phyloP scores from a whole-genome alignment of 2,329 filamentous ascomycete species.

The Dendryphion nanum region DNA sequence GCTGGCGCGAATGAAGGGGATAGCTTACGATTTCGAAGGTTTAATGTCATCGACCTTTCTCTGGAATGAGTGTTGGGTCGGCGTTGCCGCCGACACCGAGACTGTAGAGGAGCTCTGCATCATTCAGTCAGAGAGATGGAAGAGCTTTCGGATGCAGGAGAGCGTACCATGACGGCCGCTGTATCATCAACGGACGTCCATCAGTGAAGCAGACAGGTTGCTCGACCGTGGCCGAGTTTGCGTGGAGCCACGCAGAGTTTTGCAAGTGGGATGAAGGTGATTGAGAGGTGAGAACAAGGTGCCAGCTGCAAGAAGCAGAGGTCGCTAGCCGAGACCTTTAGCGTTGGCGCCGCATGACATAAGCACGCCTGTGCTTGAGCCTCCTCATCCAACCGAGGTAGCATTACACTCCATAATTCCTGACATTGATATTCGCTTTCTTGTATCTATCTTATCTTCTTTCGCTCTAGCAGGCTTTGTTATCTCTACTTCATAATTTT shows the following conservation, averaged over 20 bases:
- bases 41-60: slow-evolving; percentile 79
- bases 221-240: slow-evolving; percentile 34
- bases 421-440: too few relatives aligned
- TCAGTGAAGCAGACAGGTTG: slow-evolving; percentile 25
- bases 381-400: too few relatives aligned
- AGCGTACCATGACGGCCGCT: slow-evolving; percentile 36
- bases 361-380: too few relatives aligned
- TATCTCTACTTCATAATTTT: too few relatives aligned
- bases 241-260: slow-evolving; percentile 29
- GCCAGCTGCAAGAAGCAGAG: background rate
- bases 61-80: slow-evolving; percentile 72
- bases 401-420: too few relatives aligned
- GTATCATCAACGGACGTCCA: slow-evolving; percentile 36
- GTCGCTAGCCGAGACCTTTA: background rate
- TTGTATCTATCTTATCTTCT: too few relatives aligned
- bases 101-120: slow-evolving; percentile 62
- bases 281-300: background rate
- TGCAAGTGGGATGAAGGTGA: slow-evolving; percentile 18
- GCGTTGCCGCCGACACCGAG: slow-evolving; percentile 72
- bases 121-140: slow-evolving; percentile 11
- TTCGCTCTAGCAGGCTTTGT: too few relatives aligned
- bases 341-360: too few relatives aligned
- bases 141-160: background rate
- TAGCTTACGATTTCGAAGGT: slow-evolving; percentile 80
- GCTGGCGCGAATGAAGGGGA: slow-evolving; percentile 33